phyloP scores from a whole-genome alignment of 352 stramenopile species.

The Elongisporangium anandrum region DNA sequence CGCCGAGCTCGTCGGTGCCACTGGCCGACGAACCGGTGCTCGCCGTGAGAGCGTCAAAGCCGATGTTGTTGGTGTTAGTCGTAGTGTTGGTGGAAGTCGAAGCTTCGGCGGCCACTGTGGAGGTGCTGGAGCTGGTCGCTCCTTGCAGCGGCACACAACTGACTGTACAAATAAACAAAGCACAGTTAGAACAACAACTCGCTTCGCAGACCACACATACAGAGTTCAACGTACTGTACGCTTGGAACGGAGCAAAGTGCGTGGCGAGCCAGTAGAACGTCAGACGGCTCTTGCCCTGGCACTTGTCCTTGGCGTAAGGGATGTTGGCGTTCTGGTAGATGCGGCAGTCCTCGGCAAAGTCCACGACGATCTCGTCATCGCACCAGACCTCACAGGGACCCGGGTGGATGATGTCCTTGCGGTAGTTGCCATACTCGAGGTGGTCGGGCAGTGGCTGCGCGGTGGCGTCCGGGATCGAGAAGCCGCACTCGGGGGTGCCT shows the following conservation, averaged over 20 bases:
- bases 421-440: slow-evolving; percentile 25
- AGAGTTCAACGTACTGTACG: slow-evolving; percentile 6
- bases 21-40: neutral
- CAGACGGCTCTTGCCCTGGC: slow-evolving; percentile 20
- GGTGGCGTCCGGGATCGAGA: slow-evolving; percentile 15
- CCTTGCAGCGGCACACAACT: slow-evolving; percentile 6
- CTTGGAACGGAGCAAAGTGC: slow-evolving; percentile 7
- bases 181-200: neutral
- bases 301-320: slow-evolving; percentile 25
- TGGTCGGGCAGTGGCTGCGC: slow-evolving; percentile 19
- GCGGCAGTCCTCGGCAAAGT: slow-evolving; percentile 31
- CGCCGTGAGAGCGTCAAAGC: neutral
- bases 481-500: slow-evolving; percentile 22
- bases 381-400: slow-evolving; percentile 44
- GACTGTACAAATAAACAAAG: neutral
- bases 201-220: neutral
- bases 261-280: slow-evolving; percentile 36
- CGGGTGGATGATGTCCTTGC: slow-evolving; percentile 27
- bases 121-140: slow-evolving; percentile 1
- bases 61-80: neutral
- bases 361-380: slow-evolving; percentile 33
- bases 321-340: slow-evolving; percentile 20
- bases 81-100: neutral
- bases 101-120: neutral
- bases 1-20: neutral